Evolutionary conservation across 768 basidiomycete species (phyloP), one percentile per base, ranked within the genome.

Genomic region (Russula sp.): DNA sequence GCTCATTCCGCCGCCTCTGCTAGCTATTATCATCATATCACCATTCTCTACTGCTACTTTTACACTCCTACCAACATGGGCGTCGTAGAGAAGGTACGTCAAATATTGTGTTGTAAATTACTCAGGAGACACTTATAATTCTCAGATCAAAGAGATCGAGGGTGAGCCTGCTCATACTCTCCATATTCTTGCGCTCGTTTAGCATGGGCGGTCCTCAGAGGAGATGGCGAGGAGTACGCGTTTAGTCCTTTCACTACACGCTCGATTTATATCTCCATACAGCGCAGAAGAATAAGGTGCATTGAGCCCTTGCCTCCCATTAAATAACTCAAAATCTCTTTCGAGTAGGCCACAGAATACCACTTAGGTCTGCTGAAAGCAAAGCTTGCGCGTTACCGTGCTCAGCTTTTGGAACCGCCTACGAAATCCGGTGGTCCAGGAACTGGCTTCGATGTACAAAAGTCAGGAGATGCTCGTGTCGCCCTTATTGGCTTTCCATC

Each of bases 221-320:
- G 95, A 98, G 83, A 97, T 98, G 95, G 87, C 91, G 66, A 83
- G 93, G 75, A 98, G 93, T 93, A 73, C 78, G 88, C 79, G 1
- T 25, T 7, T 29, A 43, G 5, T n/a, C 43, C 47, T 29, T 11
- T 61, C 58, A 13, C 34, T 32, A 47, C 61, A 52, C 53, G 35
- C 6, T 14, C 32, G 11, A 35, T 52, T 39, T 38, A 66, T 51
- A 1, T 49, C 8, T 58, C 39, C 25, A 43, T 18, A 46, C 58
- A 93, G 91, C 93, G 53, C 93, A 96, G 77, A 98, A 98, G 79
- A 98, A 98, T 75, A 96, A 92, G 82, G 93, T 87, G 65, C 71
- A 69, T 47, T 49, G 53, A 34, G 22, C 36, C 47, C 29, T 48
- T n/a, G 13, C 7, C 47, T 32, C 46, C 7, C 32, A 9, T 41